Evolutionary conservation across 2,329 filamentous ascomycete species (phyloP).

Genomic region (Scortechinia acanthostroma): DNA sequence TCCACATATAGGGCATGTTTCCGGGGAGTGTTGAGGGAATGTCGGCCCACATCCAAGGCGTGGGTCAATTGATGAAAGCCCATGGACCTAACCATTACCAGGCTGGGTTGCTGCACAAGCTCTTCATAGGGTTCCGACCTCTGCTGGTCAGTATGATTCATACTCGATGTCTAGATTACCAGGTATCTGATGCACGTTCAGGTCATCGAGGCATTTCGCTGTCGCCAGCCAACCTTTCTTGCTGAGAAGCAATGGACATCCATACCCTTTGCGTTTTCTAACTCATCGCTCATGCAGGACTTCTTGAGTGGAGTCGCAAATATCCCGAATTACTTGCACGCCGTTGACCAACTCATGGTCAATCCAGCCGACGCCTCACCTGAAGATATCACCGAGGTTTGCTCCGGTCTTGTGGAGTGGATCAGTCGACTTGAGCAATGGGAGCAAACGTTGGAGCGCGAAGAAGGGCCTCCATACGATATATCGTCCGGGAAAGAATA

Average conservation of each 20-base stretch:
- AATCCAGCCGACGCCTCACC: not conserved
- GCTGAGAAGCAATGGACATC: slow-evolving; percentile 15
- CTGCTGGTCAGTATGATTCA: slow-evolving; percentile 18
- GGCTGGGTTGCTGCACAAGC: slow-evolving; percentile 20
- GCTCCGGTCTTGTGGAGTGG: not conserved
- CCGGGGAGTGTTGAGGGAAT: slow-evolving; percentile 14
- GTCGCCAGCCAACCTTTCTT: slow-evolving; percentile 18
- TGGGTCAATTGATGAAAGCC: slow-evolving; percentile 20
- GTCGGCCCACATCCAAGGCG: slow-evolving; percentile 21
- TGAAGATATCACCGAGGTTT: not conserved
- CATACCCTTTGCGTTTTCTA: slow-evolving; percentile 16
- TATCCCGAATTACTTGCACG: slow-evolving; percentile 17
- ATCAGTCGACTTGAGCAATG: not conserved
- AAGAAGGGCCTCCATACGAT: no score
- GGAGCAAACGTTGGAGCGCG: not conserved
- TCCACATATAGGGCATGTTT: slow-evolving; percentile 20
- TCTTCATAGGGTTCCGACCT: slow-evolving; percentile 29
- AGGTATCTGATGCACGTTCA: slow-evolving; percentile 6
- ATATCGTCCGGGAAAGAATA: no score
- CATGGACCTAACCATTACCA: slow-evolving; percentile 17
- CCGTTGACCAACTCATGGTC: no score
- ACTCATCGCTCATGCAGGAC: slow-evolving; percentile 17
- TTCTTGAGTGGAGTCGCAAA: slow-evolving; percentile 17
- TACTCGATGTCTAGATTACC: not conserved
- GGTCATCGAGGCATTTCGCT: slow-evolving; percentile 18